Evolutionary conservation across 2,329 filamentous ascomycete species (phyloP).

Genomic region (Colletotrichum filicis): DNA sequence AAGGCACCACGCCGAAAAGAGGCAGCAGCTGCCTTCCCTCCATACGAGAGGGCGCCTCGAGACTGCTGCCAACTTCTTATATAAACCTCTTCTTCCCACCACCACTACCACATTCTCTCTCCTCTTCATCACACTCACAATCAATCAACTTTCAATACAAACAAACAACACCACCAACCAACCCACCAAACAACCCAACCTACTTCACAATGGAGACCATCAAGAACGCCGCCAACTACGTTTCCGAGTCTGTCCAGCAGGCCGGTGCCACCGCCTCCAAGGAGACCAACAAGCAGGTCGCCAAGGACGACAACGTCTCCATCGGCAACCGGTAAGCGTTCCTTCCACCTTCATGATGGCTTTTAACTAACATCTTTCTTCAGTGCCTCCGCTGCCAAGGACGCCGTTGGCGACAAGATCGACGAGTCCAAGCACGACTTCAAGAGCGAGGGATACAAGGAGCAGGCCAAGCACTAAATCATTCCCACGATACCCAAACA

Average conservation of each 20-base stretch:
- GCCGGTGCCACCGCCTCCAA: slow-evolving; percentile 67
- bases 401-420: slow-evolving; percentile 59
- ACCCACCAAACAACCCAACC: slow-evolving; percentile 38
- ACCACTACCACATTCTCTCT: neutral
- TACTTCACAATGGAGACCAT: slow-evolving; percentile 60
- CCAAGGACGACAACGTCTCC: slow-evolving; percentile 68
- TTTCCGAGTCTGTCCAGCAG: slow-evolving; percentile 72
- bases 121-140: slow-evolving; percentile 37
- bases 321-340: slow-evolving; percentile 63
- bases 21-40: slow-evolving; percentile 16
- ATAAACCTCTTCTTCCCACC: slow-evolving; percentile 38
- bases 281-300: slow-evolving; percentile 76
- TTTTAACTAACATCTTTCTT: slow-evolving; percentile 40
- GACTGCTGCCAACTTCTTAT: slow-evolving; percentile 36
- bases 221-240: slow-evolving; percentile 76
- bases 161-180: slow-evolving; percentile 37
- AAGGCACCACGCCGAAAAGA: slow-evolving; percentile 20
- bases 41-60: slow-evolving; percentile 7
- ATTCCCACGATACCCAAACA: slow-evolving; percentile 33
- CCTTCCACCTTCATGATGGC: no score
- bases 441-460: slow-evolving; percentile 56
- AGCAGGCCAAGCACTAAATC: slow-evolving; percentile 36
- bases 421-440: slow-evolving; percentile 51
- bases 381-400: slow-evolving; percentile 60
- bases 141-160: slow-evolving; percentile 40